These are phyloP conservation scores for Linderina pennispora DNA, from an alignment of 192 early-diverging fungal genomes.

Conservation along the genomic window DNA sequence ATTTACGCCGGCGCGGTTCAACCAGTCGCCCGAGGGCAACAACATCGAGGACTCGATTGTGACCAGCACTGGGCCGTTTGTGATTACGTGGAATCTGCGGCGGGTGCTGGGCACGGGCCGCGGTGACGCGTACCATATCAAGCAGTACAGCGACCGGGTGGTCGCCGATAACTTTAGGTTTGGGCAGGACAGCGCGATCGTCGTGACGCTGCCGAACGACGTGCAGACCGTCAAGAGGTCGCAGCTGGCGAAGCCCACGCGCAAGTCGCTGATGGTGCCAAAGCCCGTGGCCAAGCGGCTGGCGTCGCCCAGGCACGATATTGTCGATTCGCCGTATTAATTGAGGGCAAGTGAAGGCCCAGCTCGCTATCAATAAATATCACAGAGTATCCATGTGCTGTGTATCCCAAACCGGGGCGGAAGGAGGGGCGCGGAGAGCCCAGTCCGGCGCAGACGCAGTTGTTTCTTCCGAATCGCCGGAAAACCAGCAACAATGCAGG, in stretches of 20 bases:
- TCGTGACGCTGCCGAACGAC: constrained; percentile 75
- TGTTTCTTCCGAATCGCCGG: too few relatives aligned
- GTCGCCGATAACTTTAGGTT: constrained; percentile 91
- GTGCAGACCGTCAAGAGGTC: constrained; percentile 62
- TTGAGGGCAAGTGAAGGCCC: neutral
- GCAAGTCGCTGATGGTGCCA: constrained; percentile 37
- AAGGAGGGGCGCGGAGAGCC: too few relatives aligned
- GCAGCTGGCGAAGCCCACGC: constrained; percentile 54
- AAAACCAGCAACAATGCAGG: too few relatives aligned
- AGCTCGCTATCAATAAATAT: neutral
- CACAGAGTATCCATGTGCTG: too few relatives aligned
- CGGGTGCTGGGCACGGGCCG: constrained; percentile 69
- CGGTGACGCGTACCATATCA: constrained; percentile 78
- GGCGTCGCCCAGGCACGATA: constrained; percentile 7
- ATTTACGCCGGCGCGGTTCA: constrained; percentile 89
- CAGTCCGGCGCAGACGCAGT: too few relatives aligned
- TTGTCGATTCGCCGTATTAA: constrained; percentile 27
- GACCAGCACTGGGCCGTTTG: constrained; percentile 83
- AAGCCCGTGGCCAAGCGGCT: constrained; percentile 1
- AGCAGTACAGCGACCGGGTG: constrained; percentile 73
- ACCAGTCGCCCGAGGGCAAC: constrained; percentile 60
- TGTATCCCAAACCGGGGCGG: too few relatives aligned
- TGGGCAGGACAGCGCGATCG: constrained; percentile 74
- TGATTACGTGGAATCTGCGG: constrained; percentile 89
- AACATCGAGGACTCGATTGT: constrained; percentile 73